phyloP scores from a whole-genome alignment of 108 stramenopile genomes.

The Nitzschia putrida region DNA sequence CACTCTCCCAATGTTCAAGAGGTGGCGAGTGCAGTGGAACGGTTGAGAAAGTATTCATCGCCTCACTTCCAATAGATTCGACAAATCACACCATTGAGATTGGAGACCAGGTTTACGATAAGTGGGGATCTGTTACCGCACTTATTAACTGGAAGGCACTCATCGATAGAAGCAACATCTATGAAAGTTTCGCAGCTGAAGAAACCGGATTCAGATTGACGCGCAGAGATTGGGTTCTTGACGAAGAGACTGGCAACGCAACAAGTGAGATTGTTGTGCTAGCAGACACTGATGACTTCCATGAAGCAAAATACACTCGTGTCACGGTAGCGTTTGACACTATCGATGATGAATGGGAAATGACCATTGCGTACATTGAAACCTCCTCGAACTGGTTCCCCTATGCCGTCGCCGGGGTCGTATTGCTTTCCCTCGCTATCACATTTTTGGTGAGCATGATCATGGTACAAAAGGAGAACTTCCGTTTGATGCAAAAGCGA shows the following conservation, averaged over 20 bases:
- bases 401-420: not conserved
- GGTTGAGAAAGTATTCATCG: conserved; percentile 46
- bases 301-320: not conserved
- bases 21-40: conserved; percentile 19
- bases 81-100: conserved; percentile 38
- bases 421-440: conserved; percentile 9
- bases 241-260: conserved; percentile 9
- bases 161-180: conserved; percentile 39
- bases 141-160: conserved; percentile 43
- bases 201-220: conserved; percentile 58
- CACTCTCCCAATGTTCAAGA: conserved; percentile 36
- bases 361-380: conserved; percentile 1
- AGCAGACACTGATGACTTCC: conserved; percentile 17
- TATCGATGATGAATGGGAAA: conserved; percentile 11
- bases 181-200: conserved; percentile 30
- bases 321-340: conserved; percentile 8
- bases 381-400: not conserved
- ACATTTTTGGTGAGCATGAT: conserved; percentile 3
- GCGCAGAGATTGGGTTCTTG: conserved; percentile 32
- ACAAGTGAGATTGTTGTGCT: not conserved
- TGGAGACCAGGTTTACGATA: conserved; percentile 37
- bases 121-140: conserved; percentile 56
- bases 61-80: conserved; percentile 43
- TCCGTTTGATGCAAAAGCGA: conserved; percentile 6
- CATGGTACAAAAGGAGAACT: conserved; percentile 17